Percentiles rank a stretch among this genome's conserved stretches.
Evolutionary conservation across 176 grass and related monocot genomes (phyloP).

Genomic region (Avena eriantha): DNA sequence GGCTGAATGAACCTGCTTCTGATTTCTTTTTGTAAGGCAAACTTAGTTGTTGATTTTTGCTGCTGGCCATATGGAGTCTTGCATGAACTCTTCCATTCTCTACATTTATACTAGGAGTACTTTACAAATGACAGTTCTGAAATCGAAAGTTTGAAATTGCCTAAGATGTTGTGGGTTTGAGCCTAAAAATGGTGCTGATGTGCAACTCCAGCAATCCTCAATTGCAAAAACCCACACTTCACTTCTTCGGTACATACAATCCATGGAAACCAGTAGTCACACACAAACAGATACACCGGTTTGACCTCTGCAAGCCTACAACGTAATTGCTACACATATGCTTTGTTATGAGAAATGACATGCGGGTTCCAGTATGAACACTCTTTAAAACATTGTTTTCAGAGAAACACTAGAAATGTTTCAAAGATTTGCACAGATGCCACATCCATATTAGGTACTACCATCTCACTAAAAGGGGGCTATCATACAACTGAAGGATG

Average conservation of each 20-base stretch:
- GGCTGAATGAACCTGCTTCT: background rate
- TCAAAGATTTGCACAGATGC: background rate
- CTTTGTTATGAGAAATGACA: background rate
- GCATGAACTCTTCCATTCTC: background rate
- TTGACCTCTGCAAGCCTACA: background rate
- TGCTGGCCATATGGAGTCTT: background rate
- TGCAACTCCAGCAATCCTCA: background rate
- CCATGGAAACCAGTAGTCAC: background rate
- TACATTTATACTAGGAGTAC: background rate
- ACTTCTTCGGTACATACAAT: background rate
- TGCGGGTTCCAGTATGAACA: background rate
- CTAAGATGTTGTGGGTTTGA: background rate
- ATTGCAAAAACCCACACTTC: background rate
- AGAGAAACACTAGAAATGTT: conserved; percentile 9
- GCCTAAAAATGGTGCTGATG: background rate
- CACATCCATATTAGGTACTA: background rate
- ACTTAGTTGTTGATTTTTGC: background rate
- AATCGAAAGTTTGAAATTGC: background rate
- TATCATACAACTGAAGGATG: background rate
- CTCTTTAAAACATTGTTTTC: background rate
- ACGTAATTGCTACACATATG: background rate
- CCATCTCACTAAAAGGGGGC: background rate
- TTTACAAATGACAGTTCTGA: background rate
- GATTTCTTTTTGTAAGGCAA: background rate
- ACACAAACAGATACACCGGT: conserved; percentile 5